phyloP scores from a whole-genome alignment of 306 rosid species.

The cucumber (Cucumis sativus) region Cucumber_9930_V3 NC_026657.2:14099001-14099500 shows the following conservation, averaged over 20 bases:
- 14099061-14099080: conserved; percentile 11
- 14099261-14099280: conserved; percentile 30
- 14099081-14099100: background rate
- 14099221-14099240: background rate
- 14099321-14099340: background rate
- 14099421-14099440: background rate
- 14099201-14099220: background rate
- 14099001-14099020: background rate
- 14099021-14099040: conserved; percentile 7
- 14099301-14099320: conserved; percentile 2
- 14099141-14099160: background rate
- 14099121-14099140: background rate
- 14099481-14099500: background rate
- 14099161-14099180: background rate
- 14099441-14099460: background rate
- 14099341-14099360: background rate
- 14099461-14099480: background rate
- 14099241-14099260: background rate
- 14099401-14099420: background rate
- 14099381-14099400: conserved; percentile 1
- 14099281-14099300: background rate
- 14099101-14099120: conserved; percentile 6
- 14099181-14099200: conserved; percentile 42
- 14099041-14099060: conserved; percentile 13
- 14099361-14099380: background rate